These are phyloP conservation scores for Pseudogymnoascus sp. DNA, from an alignment of 2,329 filamentous ascomycete genomes.

Conservation along the genomic window DNA sequence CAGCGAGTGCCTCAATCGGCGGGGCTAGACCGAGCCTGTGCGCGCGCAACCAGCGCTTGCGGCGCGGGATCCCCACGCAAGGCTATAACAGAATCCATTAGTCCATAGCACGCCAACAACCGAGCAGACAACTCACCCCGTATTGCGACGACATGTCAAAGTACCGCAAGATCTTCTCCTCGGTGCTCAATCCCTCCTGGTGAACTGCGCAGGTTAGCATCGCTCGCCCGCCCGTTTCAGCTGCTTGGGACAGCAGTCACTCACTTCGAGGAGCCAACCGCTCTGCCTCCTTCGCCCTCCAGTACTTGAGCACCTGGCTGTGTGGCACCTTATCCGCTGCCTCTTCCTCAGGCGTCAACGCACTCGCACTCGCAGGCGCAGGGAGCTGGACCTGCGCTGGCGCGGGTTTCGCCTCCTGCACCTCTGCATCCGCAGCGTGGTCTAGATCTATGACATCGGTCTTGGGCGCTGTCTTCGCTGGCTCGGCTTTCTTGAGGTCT, in stretches of 20 bases:
- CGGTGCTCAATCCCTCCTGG: constrained; percentile 60
- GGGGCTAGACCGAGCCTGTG: constrained; percentile 75
- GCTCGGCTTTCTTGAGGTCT: constrained; percentile 11
- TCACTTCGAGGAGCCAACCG: constrained; percentile 54
- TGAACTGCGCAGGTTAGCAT: constrained; percentile 48
- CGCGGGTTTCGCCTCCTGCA: not conserved
- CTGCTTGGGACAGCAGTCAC: constrained; percentile 11
- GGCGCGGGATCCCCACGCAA: constrained; percentile 73
- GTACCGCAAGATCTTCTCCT: constrained; percentile 83
- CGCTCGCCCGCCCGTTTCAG: not conserved
- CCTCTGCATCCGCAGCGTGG: constrained; percentile 19
- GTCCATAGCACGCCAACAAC: not conserved
- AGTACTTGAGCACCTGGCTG: constrained; percentile 68
- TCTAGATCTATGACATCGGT: constrained; percentile 13
- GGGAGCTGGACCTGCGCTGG: not conserved
- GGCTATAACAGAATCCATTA: constrained; percentile 48
- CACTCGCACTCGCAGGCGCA: constrained; percentile 16
- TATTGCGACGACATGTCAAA: constrained; percentile 90
- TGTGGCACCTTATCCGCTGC: constrained; percentile 59
- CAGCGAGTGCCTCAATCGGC: constrained; percentile 81
- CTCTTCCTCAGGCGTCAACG: constrained; percentile 45
- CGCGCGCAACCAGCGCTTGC: constrained; percentile 83
- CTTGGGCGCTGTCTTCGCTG: not conserved
- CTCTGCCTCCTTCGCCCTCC: constrained; percentile 62
- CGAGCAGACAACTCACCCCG: constrained; percentile 58